A percentile compares a stretch with the other conserved stretches of the same genome.
Conservation (phyloP, 169 alveolate species). For the Theileria sp. region DNA sequence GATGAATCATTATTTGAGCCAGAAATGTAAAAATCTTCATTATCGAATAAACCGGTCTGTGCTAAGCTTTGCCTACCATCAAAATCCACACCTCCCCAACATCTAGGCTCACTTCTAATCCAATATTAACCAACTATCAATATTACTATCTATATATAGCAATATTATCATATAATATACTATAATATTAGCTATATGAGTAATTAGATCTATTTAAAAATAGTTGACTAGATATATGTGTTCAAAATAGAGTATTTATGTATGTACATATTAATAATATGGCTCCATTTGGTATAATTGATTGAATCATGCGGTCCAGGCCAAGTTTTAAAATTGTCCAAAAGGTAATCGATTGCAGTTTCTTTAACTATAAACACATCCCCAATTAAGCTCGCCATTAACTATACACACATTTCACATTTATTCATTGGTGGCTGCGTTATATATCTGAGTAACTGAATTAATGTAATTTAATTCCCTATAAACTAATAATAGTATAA, state of each 20-base stretch:
- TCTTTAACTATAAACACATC: conserved; percentile 76
- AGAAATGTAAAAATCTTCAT: conserved; percentile 69
- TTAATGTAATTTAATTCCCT: neutral
- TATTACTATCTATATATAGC: no score
- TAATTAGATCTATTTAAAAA: neutral
- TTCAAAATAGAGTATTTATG: neutral
- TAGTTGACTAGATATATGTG: neutral
- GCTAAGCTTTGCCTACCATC: conserved; percentile 76
- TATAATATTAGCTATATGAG: neutral
- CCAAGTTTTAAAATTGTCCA: conserved; percentile 70
- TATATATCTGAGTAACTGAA: neutral
- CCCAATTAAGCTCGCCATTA: conserved; percentile 71
- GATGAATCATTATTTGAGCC: conserved; percentile 38
- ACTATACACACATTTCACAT: neutral
- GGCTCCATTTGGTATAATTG: conserved; percentile 58
- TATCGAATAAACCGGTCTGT: conserved; percentile 71
- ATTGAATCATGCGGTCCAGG: conserved; percentile 75
- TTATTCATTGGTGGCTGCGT: neutral
- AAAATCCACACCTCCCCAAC: conserved; percentile 66
- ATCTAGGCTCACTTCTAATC: conserved; percentile 63
- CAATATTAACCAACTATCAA: neutral
- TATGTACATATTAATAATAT: conserved; percentile 16
- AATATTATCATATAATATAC: no score
- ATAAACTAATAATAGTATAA: neutral
- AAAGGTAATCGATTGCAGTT: conserved; percentile 71